phyloP scores from a whole-genome alignment of 768 basidiomycete species.

The Lactifluus hygrophoroides region DNA sequence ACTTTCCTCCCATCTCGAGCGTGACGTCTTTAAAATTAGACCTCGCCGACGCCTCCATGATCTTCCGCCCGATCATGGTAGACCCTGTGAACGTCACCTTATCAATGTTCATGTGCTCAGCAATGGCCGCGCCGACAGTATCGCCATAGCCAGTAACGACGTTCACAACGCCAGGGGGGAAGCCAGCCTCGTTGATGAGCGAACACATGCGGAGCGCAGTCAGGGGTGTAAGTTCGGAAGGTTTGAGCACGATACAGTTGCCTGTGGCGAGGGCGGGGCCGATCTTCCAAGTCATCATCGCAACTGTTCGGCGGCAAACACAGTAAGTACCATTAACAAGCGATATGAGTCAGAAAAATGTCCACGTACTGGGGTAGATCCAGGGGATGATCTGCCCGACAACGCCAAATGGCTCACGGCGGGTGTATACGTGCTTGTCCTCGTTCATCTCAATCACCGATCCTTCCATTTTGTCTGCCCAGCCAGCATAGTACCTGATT shows the following conservation, averaged over 20 bases:
- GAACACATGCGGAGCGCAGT: slow-evolving; percentile 40
- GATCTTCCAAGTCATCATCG: slow-evolving; percentile 54
- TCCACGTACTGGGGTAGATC: slow-evolving; percentile 45
- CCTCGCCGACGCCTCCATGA: slow-evolving; percentile 50
- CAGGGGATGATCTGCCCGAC: slow-evolving; percentile 57
- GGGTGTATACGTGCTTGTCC: slow-evolving; percentile 47
- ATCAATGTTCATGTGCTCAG: slow-evolving; percentile 46
- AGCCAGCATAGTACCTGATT: slow-evolving; percentile 78
- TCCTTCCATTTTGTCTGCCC: slow-evolving; percentile 80
- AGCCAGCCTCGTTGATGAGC: slow-evolving; percentile 48
- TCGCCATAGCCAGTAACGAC: slow-evolving; percentile 47
- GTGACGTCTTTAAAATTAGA: slow-evolving; percentile 64
- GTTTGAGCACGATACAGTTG: slow-evolving; percentile 54
- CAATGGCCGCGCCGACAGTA: slow-evolving; percentile 49
- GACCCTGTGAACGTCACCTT: slow-evolving; percentile 74
- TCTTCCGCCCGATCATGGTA: slow-evolving; percentile 52
- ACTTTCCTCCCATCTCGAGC: slow-evolving; percentile 71
- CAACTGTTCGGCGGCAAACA: slow-evolving; percentile 24
- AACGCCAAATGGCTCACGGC: slow-evolving; percentile 54
- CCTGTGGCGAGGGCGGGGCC: slow-evolving; percentile 59
- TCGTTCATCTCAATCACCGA: slow-evolving; percentile 58
- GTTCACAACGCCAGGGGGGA: slow-evolving; percentile 58
- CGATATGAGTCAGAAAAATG: neutral
- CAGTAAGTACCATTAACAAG: neutral
- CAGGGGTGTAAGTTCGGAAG: slow-evolving; percentile 57